Evolutionary conservation across 1,139 yeast species (phyloP), one percentile per base, ranked within the genome.

Genomic region (Kluyveromyces sp.): DNA sequence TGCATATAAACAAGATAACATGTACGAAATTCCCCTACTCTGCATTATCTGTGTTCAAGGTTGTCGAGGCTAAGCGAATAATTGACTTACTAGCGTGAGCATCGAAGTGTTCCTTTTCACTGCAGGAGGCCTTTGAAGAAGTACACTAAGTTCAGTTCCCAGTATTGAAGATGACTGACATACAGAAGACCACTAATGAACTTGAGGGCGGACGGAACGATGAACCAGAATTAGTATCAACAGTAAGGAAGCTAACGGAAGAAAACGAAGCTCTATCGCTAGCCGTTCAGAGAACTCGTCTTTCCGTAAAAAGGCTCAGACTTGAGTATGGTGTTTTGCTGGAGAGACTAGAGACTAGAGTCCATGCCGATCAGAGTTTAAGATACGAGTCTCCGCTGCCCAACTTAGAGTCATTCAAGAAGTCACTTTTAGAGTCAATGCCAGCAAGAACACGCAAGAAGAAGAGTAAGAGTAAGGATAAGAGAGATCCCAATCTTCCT

Each of bases 401-500:
- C 19, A 46, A 57, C 1, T 43, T 61, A 38, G 61, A 57, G 30
- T 49, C 57, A 2, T 57, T 55, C 42, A 55, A 55, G 43, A 48
- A 55, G 26, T 58, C 60, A 40, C 45, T 60, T 7, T 40, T 60
- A 38, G 49, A 50, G 15, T 58, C 53, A 36, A 58, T 57, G 20
- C 48, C 55, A 48, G 61, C 51, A 49, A 55, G 43, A 41, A 49
- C 54, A 40, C 62, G 59, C 47, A 55, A 53, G 36, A 66, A 61
- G 48, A 58, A 59, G 35, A 65, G 54, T 43, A 68, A 48, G 44
- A 53, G 50, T 7, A 58, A 51, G 49, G 69, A 48, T 22, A 42
- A 42, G 17, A 75, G 88, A 56, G 95, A 85, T 61, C 95, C 95
- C 3, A 81, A 79, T 53, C 74, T 83, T 56, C 96, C 96, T 13